phyloP scores from a whole-genome alignment of 1,139 yeast species.

The Kodamaea ohmeri region DNA sequence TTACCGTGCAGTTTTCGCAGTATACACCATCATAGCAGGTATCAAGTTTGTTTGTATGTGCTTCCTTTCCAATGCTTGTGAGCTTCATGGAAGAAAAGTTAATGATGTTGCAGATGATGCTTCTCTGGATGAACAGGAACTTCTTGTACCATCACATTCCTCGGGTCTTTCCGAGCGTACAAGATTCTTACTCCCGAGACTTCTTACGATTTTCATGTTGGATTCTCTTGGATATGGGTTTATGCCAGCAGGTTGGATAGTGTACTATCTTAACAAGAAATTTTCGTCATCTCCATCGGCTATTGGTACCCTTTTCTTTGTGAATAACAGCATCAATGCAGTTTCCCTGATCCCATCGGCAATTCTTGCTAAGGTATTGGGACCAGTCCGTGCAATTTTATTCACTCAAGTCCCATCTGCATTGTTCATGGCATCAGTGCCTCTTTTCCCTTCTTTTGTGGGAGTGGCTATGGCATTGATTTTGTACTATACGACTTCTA shows the following conservation, averaged over 20 bases:
- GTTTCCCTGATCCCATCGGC: conserved; percentile 71
- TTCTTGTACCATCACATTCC: neutral
- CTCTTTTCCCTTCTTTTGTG: conserved; percentile 22
- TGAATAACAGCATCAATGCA: conserved; percentile 58
- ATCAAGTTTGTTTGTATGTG: conserved; percentile 54
- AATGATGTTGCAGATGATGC: conserved; percentile 11
- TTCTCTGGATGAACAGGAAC: conserved; percentile 5
- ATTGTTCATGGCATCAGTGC: conserved; percentile 41
- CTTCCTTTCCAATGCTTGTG: conserved; percentile 56
- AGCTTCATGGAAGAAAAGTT: conserved; percentile 24
- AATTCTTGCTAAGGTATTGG: conserved; percentile 59
- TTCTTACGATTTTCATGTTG: conserved; percentile 56
- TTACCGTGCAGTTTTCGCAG: conserved; percentile 56
- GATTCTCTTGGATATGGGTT: conserved; percentile 89
- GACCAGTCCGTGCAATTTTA: conserved; percentile 77
- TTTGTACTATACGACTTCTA: conserved; percentile 53
- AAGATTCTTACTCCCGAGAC: conserved; percentile 34
- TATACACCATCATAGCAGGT: conserved; percentile 57
- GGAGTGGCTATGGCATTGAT: conserved; percentile 52
- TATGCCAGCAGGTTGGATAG: conserved; percentile 86
- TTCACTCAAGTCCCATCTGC: conserved; percentile 82
- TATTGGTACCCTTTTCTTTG: conserved; percentile 55
- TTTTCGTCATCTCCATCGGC: conserved; percentile 42
- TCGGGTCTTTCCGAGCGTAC: conserved; percentile 32
- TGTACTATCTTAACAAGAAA: conserved; percentile 61